phyloP scores from a whole-genome alignment of 345 rosid genomes.

The Abelmoschus esculentus region DNA sequence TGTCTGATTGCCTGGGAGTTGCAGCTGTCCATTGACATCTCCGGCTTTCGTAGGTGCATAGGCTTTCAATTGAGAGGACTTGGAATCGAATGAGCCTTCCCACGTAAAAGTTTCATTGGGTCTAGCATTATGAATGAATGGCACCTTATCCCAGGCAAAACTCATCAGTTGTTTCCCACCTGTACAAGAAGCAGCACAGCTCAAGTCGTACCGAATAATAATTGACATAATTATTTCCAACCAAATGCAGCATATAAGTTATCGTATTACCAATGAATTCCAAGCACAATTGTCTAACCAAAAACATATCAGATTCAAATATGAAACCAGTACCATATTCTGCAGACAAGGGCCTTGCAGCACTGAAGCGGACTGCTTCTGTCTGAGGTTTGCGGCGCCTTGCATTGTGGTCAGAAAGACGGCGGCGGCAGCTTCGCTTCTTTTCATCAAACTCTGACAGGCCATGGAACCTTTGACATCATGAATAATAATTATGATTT shows the following conservation, averaged over 20 bases:
- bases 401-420: constrained; percentile 93
- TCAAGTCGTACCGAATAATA: neutral
- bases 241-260: neutral
- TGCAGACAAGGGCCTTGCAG: constrained; percentile 37
- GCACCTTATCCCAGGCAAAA: constrained; percentile 42
- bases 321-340: constrained; percentile 42
- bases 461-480: constrained; percentile 66
- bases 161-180: constrained; percentile 63
- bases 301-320: constrained; percentile 3
- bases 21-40: constrained; percentile 35
- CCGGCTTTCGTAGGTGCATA: constrained; percentile 36
- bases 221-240: neutral
- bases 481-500: constrained; percentile 2
- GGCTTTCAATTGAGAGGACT: constrained; percentile 44
- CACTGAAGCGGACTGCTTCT: constrained; percentile 41
- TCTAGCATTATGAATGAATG: constrained; percentile 35
- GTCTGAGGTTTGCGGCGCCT: constrained; percentile 89
- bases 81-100: constrained; percentile 37
- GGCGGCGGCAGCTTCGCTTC: constrained; percentile 90
- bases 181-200: constrained; percentile 27
- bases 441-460: constrained; percentile 84
- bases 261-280: neutral
- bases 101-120: constrained; percentile 33
- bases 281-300: neutral
- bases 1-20: constrained; percentile 25